Conservation (phyloP, 2,329 filamentous ascomycete genomes). For the Aspergillus sp. region DNA sequence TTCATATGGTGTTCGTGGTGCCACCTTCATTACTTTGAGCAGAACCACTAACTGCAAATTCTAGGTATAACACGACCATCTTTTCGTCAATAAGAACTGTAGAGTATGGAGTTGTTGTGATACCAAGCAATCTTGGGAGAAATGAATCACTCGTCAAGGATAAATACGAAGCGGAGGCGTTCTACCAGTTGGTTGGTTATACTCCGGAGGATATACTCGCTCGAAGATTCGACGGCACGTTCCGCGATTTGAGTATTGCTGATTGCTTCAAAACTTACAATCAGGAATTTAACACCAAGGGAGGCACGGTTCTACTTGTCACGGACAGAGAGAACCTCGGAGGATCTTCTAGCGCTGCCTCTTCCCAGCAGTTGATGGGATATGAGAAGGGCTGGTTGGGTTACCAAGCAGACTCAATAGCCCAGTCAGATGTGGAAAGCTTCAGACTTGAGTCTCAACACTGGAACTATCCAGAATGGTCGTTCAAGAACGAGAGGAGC, state of each 20-base stretch:
- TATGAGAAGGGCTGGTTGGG: no score
- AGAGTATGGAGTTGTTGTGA: not conserved
- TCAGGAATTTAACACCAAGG: not conserved
- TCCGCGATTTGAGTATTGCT: no score
- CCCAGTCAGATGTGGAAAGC: no score
- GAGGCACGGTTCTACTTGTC: not conserved
- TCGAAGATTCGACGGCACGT: not conserved
- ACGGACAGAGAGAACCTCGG: not conserved
- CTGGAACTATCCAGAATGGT: not conserved
- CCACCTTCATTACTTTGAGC: not conserved
- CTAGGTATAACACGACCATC: conserved; percentile 7
- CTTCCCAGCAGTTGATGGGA: no score
- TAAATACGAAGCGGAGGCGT: not conserved
- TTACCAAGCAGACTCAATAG: no score
- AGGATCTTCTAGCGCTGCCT: no score
- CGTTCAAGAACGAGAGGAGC: not conserved
- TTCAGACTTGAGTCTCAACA: not conserved
- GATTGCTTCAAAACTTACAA: not conserved
- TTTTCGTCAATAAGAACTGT: not conserved
- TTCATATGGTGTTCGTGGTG: conserved; percentile 20
- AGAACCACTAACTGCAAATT: not conserved
- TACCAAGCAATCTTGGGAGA: not conserved
- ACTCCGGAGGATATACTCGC: not conserved
- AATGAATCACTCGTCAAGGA: not conserved
- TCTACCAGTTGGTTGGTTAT: not conserved